phyloP scores from a whole-genome alignment of 768 basidiomycete species.

The Leccinum broughii region DNA sequence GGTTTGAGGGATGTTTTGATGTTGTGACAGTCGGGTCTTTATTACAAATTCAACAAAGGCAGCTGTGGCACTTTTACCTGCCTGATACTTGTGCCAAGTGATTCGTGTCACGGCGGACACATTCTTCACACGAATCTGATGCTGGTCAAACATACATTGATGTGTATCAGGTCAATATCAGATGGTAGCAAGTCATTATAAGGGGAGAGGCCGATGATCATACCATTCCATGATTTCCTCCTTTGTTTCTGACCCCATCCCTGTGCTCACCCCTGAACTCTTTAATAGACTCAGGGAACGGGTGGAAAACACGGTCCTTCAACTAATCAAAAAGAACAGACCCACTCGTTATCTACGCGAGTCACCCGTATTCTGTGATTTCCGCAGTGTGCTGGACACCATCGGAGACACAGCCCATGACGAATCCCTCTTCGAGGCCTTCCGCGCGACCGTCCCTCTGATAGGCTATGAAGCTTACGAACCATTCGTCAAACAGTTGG shows the following conservation, averaged over 20 bases:
- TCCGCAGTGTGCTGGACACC: constrained; percentile 13
- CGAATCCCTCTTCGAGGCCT: constrained; percentile 13
- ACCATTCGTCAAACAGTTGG: not conserved
- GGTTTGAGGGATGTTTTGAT: too few species aligned
- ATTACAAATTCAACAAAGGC: too few species aligned
- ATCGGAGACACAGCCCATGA: not conserved
- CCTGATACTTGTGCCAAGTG: too few species aligned
- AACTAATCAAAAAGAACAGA: constrained; percentile 15
- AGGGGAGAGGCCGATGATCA: not conserved
- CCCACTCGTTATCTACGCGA: constrained; percentile 18
- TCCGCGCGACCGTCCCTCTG: constrained; percentile 19
- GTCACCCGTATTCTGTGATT: constrained; percentile 14
- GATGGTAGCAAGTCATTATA: too few species aligned
- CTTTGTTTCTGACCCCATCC: not conserved
- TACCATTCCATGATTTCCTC: not conserved
- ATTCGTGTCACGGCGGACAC: too few species aligned
- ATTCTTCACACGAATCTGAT: too few species aligned
- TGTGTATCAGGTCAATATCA: too few species aligned
- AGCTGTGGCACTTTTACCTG: too few species aligned
- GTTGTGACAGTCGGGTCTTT: too few species aligned
- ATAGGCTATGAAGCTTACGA: constrained; percentile 25
- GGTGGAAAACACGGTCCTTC: constrained; percentile 8
- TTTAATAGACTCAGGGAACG: constrained; percentile 1
- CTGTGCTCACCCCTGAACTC: not conserved
- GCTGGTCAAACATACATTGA: too few species aligned